A percentile compares a stretch with the other conserved stretches of the same genome.
Conservation (phyloP, 2,329 filamentous ascomycete species). For the Stachybotrys chlorohalonatus region DNA sequence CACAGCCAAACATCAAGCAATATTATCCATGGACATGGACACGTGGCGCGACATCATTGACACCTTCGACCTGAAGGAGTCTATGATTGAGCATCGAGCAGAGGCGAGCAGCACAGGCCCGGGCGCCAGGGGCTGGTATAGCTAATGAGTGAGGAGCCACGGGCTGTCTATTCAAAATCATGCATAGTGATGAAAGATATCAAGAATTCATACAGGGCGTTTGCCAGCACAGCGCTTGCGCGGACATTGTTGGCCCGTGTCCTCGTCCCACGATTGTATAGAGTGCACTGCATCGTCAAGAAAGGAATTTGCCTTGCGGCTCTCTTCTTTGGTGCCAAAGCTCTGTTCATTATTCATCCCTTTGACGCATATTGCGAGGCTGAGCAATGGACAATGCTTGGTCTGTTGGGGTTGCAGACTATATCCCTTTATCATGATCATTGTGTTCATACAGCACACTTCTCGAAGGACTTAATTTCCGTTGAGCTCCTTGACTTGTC, state of each 20-base stretch:
- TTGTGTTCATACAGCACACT: no score
- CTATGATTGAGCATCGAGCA: slow-evolving; percentile 76
- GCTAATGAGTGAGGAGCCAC: slow-evolving; percentile 21
- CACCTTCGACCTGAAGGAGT: slow-evolving; percentile 64
- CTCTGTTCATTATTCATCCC: background rate
- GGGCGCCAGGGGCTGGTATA: slow-evolving; percentile 58
- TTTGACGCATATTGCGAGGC: no score
- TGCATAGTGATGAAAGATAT: background rate
- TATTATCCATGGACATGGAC: slow-evolving; percentile 78
- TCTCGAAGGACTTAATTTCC: no score
- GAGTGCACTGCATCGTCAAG: background rate
- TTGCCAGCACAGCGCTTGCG: no score
- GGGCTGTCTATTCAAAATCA: background rate
- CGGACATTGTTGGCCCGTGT: no score
- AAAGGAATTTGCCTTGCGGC: background rate
- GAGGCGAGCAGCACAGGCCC: slow-evolving; percentile 44
- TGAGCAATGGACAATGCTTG: no score
- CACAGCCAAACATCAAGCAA: slow-evolving; percentile 68
- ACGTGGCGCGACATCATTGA: slow-evolving; percentile 74
- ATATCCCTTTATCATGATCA: no score
- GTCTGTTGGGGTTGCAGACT: no score
- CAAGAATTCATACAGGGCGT: background rate
- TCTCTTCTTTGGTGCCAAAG: background rate
- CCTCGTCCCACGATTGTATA: no score
- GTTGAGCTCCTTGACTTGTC: no score